phyloP scores from a whole-genome alignment of 106 monocot species.

The Phalaenopsis aphrodite region DNA sequence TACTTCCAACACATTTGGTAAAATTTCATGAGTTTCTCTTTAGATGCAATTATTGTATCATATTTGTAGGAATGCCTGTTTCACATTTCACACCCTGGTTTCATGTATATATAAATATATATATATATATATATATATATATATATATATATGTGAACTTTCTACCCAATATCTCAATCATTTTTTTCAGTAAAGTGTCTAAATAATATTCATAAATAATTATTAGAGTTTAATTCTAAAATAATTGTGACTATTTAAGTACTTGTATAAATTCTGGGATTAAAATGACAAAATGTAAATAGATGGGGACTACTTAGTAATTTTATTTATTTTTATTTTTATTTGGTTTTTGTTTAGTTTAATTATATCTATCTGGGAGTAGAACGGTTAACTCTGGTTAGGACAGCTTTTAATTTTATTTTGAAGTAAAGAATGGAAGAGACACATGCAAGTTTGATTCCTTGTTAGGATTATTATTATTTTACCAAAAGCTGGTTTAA shows the following conservation, averaged over 20 bases:
- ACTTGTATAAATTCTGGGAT: too few species aligned
- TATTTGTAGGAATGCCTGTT: constrained; percentile 9
- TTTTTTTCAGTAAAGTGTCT: neutral
- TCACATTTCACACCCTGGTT: neutral
- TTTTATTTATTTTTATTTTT: too few species aligned
- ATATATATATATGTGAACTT: neutral
- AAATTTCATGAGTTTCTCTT: neutral
- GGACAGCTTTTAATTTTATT: neutral
- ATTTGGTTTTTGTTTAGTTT: too few species aligned
- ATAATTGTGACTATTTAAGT: too few species aligned
- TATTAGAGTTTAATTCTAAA: neutral
- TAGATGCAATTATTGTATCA: neutral
- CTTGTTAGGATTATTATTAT: neutral
- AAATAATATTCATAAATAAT: too few species aligned
- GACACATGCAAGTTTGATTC: constrained; percentile 1
- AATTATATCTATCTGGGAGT: neutral
- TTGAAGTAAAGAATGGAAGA: neutral
- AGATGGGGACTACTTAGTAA: too few species aligned
- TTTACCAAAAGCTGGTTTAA: neutral
- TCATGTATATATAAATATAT: neutral
- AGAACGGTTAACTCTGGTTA: neutral
- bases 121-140: neutral
- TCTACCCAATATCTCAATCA: neutral
- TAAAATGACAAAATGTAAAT: too few species aligned
- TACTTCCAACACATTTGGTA: neutral